Base-by-base conservation (phyloP, 1,284 basidiomycete species). In the Trichosporon sp. region DNA sequence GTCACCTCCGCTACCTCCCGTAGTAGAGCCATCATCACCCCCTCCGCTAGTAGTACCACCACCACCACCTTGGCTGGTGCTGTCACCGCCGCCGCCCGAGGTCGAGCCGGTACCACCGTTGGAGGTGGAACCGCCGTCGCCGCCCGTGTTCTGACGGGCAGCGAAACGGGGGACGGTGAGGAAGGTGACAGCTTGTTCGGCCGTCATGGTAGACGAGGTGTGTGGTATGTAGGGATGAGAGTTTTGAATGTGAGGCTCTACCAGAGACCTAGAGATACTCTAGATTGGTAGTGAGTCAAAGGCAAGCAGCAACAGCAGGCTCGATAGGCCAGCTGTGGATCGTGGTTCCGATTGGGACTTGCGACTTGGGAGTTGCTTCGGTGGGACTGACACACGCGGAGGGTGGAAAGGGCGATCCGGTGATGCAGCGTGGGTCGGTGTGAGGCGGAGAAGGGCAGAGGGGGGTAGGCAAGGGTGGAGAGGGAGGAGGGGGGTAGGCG, bases 21-120 rank as follows among this genome's bases (percentile, higher is more conserved):
- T 37, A n/a, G 59, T 63, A 63, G 59, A 35, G 59, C 59, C 59
- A 19, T 63, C 59, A 35, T 21, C 31, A n/a, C 59, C 59, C 59
- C 59, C 59, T 37, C 59, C 59, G 16, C 31, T 63, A 32, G 32
- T 63, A 4, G 59, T 35, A 35, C 59, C 59, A 35, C 59, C 59
- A 26, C 26, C 26, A 35, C 59, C 59, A 31, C 59, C 59, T 37
- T 37, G 32, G 14, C 14, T 63, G 2, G 59, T 63, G 59, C 59
- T n/a, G 14, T 19, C 59, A 32, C 26, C 56, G 3, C 56, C 56
- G 56, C 31, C 31, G 14, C 56, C 56, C 6, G 59, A 63, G 12
- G 59, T 35, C 32, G 59, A 35, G 31, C 59, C 59, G 35, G 35
- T 37, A 16, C 59, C 59, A 26, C 26, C 26, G 26, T 26, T 26